phyloP scores from a whole-genome alignment of 768 basidiomycete genomes.

The Exsudoporus frostii region DNA sequence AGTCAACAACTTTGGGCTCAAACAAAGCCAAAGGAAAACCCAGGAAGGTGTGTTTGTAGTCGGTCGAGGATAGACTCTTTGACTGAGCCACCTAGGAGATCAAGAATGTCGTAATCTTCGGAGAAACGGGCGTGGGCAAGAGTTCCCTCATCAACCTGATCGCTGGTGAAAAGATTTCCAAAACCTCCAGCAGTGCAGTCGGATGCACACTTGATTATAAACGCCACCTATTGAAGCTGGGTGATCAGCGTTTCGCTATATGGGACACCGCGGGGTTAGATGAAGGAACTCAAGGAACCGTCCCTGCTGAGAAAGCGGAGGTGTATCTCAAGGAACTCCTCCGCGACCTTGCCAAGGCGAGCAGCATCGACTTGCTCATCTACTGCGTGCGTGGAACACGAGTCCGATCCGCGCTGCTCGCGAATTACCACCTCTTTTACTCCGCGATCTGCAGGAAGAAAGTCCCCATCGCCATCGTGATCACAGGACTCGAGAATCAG shows the following conservation, averaged over 20 bases:
- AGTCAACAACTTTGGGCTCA: conserved; percentile 1
- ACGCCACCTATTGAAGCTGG: conserved; percentile 8
- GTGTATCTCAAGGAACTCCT: conserved; percentile 29
- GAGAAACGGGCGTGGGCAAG: conserved; percentile 25
- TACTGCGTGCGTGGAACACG: conserved; percentile 30
- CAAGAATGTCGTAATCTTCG: conserved; percentile 21
- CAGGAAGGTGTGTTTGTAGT: conserved; percentile 9
- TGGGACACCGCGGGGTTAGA: conserved; percentile 29
- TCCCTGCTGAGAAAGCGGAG: conserved; percentile 25
- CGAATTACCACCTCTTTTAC: conserved; percentile 39
- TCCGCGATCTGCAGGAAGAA: conserved; percentile 36
- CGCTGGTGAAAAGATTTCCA: conserved; percentile 4
- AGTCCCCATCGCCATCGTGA: conserved; percentile 38
- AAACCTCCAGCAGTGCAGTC: conserved; percentile 20
- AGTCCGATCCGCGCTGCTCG: conserved; percentile 17
- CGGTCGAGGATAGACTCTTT: not conserved
- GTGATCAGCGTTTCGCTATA: conserved; percentile 10
- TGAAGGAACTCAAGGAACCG: conserved; percentile 19
- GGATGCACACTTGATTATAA: conserved; percentile 18
- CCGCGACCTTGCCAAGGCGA: conserved; percentile 9
- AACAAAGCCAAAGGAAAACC: not conserved
- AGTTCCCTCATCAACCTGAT: conserved; percentile 25
- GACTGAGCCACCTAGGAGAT: not conserved
- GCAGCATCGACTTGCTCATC: conserved; percentile 21
- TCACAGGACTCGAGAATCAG: conserved; percentile 40